Base-by-base conservation (phyloP, 1,284 basidiomycete species). In the Cronartium quercuum region DNA sequence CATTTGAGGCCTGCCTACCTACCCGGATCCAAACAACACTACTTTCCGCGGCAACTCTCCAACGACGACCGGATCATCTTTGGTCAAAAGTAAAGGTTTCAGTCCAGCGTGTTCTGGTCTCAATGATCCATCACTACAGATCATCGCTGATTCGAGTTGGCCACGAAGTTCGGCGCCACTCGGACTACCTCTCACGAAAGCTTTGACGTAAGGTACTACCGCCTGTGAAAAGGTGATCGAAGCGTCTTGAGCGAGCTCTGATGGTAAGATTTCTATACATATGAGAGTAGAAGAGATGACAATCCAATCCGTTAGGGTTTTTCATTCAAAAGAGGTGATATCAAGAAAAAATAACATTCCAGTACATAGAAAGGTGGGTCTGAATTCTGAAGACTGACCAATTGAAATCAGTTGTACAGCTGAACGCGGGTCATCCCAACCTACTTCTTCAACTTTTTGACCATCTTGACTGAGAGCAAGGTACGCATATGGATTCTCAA, bases 231-330 rank as follows among this genome's bases (percentile, higher is more conserved):
- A 95, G 77, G 90, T 87, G 41, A 84, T 80, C 0, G 90, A 91
- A 6, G 92, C 89, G 78, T 94, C 92, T 62, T 87, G 83, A 29
- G 92, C 90, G 15, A 95, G 85, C 68, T 90, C 87, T 0, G 92
- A 87, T 0, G 92, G 93, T 2, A 94, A 86, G 77, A 95, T 94
- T 79, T 95, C 93, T 66, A 93, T 89, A n/a, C 0, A 90, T 87
- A 47, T 47, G 10, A n/a, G 44, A 47, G n/a, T n/a, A 47, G 10
- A 47, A n/a, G n/a, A n/a, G n/a, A n/a, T n/a, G n/a, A n/a, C n/a
- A n/a, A n/a, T n/a, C n/a, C n/a, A n/a, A n/a, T n/a, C n/a, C n/a
- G n/a, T n/a, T n/a, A n/a, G n/a, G n/a, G n/a, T n/a, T 62, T 67
- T 10, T 12, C 7, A 29, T 13, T 37, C 41, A 24, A 3, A 37